These are phyloP conservation scores for Acanthamoeba lenticulata DNA, from an alignment of 208 protist species.

Conservation along the genomic window DNA sequence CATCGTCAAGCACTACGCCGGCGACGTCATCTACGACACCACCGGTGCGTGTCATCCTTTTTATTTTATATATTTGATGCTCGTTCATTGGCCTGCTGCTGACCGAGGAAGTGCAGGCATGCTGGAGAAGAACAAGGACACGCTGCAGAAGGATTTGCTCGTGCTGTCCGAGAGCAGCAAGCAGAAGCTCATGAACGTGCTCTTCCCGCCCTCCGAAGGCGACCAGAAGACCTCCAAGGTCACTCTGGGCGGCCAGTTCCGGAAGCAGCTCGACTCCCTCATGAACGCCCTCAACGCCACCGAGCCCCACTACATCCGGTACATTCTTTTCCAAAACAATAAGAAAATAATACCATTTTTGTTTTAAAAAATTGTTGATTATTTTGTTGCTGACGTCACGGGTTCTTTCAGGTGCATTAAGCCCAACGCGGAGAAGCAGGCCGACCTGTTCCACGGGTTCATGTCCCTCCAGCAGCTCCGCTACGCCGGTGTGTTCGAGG, in stretches of 20 bases:
- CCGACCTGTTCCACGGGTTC: slow-evolving; percentile 58
- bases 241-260: slow-evolving; percentile 51
- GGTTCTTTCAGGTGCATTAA: slow-evolving; percentile 30
- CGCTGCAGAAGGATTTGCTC: slow-evolving; percentile 23
- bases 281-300: slow-evolving; percentile 66
- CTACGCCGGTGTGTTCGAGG: slow-evolving; percentile 66
- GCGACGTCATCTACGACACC: neutral
- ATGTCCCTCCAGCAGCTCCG: slow-evolving; percentile 62
- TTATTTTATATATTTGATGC: neutral
- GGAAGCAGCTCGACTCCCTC: slow-evolving; percentile 51
- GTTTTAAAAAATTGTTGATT: neutral
- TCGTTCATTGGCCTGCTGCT: neutral
- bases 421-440: slow-evolving; percentile 56
- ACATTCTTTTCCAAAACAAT: neutral
- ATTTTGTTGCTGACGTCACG: neutral
- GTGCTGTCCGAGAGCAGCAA: slow-evolving; percentile 18
- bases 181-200: neutral
- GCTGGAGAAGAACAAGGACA: slow-evolving; percentile 10
- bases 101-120: too few species aligned
- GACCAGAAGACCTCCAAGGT: slow-evolving; percentile 55
- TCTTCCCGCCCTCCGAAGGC: neutral
- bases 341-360: neutral
- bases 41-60: neutral
- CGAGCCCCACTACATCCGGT: slow-evolving; percentile 68
- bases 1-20: neutral